A percentile compares a stretch with the other conserved stretches of the same genome.
Conservation (phyloP, 1,284 basidiomycete genomes). For the Singerocomus inundabilis region DNA sequence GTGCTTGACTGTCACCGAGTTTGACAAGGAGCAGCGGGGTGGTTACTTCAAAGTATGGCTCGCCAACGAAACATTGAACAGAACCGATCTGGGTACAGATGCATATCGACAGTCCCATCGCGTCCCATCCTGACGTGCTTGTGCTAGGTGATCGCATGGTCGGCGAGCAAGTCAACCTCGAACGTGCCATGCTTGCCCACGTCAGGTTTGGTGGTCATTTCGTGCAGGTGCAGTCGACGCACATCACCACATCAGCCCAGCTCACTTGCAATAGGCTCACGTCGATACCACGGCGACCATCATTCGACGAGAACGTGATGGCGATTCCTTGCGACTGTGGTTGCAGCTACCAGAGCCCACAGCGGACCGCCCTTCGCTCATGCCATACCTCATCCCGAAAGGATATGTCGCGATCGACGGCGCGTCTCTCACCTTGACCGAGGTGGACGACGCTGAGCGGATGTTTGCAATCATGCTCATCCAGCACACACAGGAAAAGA, state of each 20-base stretch:
- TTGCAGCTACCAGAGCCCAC: constrained; percentile 75
- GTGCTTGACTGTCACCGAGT: constrained; percentile 90
- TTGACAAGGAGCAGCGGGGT: constrained; percentile 56
- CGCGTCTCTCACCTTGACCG: constrained; percentile 88
- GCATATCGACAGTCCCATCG: neutral
- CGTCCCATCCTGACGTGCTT: constrained; percentile 5
- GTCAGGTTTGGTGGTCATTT: constrained; percentile 96
- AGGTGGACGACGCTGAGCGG: constrained; percentile 68
- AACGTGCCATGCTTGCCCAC: constrained; percentile 93
- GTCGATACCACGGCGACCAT: constrained; percentile 89
- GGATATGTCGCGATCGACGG: constrained; percentile 97
- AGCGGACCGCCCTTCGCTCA: constrained; percentile 58
- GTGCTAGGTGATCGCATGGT: constrained; percentile 69
- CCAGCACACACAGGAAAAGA: constrained; percentile 88
- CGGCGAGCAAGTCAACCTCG: constrained; percentile 87
- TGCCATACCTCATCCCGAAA: constrained; percentile 91
- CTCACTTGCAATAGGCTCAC: constrained; percentile 65
- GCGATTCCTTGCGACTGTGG: constrained; percentile 81
- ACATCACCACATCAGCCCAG: neutral
- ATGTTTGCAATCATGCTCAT: constrained; percentile 95
- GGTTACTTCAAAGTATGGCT: constrained; percentile 93
- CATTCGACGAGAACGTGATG: constrained; percentile 67
- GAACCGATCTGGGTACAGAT: constrained; percentile 86
- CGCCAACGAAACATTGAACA: constrained; percentile 90
- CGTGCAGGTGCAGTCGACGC: constrained; percentile 72